Evolutionary conservation across 129 eudicot species (phyloP), one percentile per base, ranked within the genome.

Genomic region (Deinandra increscens): DNA sequence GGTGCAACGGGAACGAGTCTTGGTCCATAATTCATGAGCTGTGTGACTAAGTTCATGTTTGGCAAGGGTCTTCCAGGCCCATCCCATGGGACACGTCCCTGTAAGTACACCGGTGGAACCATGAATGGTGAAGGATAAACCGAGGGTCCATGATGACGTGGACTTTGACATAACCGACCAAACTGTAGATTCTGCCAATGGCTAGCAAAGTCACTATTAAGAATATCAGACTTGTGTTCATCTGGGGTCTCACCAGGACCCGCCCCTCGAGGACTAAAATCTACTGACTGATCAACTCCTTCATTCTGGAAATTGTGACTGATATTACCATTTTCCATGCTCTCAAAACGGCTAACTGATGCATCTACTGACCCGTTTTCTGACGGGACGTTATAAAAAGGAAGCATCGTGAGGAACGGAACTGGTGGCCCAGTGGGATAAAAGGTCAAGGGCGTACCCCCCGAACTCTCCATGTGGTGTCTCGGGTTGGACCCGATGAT

Each of bases 341-440:
- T 75, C 37, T 79, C 88, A 4, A 82, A 66, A 74, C 76, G 86
- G 66, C 77, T 81, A 10, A 63, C 64, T 15, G 95, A 82, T 43
- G 84, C 36, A 42, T 85, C 92, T 6, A 88, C 37, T 43, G 72
- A 62, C 39, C 91, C 83, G 12, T 79, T 49, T 46, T 85, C 92
- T 60, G 91, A 79, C 34, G 87, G 87, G 9, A 70, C 62, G 39
- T 86, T 74, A 61, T 85, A 79, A 2, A 89, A 69, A 0, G 91
- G 95, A 71, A 89, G 95, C 98, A 93, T 89, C 9, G 96, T 83
- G 53, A 93, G 46, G 59, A 93, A 93, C 6, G 97, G 99, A 54
- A 93, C 91, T 14, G 99, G 99, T 33, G 99, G 99, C 43, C 99
- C 99, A 14, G 99, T 85, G 4, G 97, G 95, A 69, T 87, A 89